A percentile compares a stretch with the other conserved stretches of the same genome.
Evolutionary conservation across 371 early-diverging fungal genomes (phyloP).

Genomic region (Lichtheimia hyalospora): DNA sequence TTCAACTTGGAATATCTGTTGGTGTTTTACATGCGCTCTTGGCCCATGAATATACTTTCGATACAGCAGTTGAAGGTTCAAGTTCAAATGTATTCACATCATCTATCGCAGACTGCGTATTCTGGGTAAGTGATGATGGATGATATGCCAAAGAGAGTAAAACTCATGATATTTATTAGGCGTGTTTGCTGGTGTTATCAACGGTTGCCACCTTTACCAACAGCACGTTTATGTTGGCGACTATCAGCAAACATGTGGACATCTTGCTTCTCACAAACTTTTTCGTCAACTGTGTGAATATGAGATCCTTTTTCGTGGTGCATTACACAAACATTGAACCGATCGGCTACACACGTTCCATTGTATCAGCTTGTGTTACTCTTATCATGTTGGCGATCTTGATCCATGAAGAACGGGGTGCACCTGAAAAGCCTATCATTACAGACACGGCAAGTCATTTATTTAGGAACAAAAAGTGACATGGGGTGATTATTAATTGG

Average conservation of each 20-base stretch:
- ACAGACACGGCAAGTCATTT: slow-evolving; percentile 30
- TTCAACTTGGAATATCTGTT: slow-evolving; percentile 7
- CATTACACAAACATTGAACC: slow-evolving; percentile 13
- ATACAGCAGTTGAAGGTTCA: slow-evolving; percentile 18
- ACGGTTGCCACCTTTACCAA: slow-evolving; percentile 19
- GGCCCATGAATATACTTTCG: slow-evolving; percentile 6
- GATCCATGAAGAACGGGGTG: slow-evolving; percentile 32
- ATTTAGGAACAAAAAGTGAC: too few relatives aligned
- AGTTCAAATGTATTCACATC: slow-evolving; percentile 1
- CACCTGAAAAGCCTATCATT: slow-evolving; percentile 24
- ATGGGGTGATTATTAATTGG: not conserved
- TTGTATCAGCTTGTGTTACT: slow-evolving; percentile 12
- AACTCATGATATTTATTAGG: too few relatives aligned
- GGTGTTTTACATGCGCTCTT: slow-evolving; percentile 7
- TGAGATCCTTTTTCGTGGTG: slow-evolving; percentile 31
- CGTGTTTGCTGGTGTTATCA: slow-evolving; percentile 18
- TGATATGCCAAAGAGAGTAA: not conserved
- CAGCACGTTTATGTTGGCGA: slow-evolving; percentile 11
- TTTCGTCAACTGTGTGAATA: slow-evolving; percentile 23
- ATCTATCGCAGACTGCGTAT: slow-evolving; percentile 5
- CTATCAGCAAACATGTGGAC: slow-evolving; percentile 23
- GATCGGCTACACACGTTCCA: slow-evolving; percentile 27
- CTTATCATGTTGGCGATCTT: slow-evolving; percentile 18
- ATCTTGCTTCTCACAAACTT: slow-evolving; percentile 21
- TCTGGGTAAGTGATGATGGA: slow-evolving; percentile 24